Conservation (phyloP, 495 filamentous ascomycete species). For the Pseudotulostoma volvatum region DNA sequence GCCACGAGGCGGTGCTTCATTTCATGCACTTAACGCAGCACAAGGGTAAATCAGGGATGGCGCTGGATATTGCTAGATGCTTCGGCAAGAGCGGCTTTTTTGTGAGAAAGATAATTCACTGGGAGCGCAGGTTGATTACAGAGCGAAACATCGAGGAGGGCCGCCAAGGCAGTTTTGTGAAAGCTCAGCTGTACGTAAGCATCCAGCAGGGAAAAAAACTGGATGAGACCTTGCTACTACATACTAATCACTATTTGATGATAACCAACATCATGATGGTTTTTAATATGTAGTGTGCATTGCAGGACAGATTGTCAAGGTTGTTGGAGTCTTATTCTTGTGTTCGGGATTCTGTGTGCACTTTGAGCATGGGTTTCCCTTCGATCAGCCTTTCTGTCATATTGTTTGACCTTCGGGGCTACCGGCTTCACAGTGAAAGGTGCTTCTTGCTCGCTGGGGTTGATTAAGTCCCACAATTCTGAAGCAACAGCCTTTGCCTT, state of each 20-base stretch:
- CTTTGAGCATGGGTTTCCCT: too few relatives aligned
- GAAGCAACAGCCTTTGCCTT: too few relatives aligned
- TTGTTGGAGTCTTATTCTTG: too few relatives aligned
- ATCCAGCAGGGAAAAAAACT: not conserved
- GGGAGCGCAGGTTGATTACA: not conserved
- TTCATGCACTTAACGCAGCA: not conserved
- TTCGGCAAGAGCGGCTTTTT: not conserved
- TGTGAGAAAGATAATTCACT: not conserved
- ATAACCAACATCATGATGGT: not conserved
- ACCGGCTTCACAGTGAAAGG: too few relatives aligned
- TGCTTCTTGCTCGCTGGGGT: too few relatives aligned
- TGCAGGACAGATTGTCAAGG: too few relatives aligned
- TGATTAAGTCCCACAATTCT: too few relatives aligned
- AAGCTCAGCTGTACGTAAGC: not conserved
- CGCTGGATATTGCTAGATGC: not conserved
- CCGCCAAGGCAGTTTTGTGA: not conserved
- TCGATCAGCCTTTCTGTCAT: too few relatives aligned
- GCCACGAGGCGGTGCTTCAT: not conserved
- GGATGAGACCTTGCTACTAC: not conserved
- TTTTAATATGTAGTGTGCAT: not conserved
- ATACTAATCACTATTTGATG: too few relatives aligned
- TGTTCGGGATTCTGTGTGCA: too few relatives aligned
- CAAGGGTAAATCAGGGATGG: not conserved
- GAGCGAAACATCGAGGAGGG: not conserved
- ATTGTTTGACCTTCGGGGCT: too few relatives aligned